Percentiles rank a stretch among this genome's conserved stretches.
Conservation (phyloP, 2,329 filamentous ascomycete species). For the Aspergillus sp. region DNA sequence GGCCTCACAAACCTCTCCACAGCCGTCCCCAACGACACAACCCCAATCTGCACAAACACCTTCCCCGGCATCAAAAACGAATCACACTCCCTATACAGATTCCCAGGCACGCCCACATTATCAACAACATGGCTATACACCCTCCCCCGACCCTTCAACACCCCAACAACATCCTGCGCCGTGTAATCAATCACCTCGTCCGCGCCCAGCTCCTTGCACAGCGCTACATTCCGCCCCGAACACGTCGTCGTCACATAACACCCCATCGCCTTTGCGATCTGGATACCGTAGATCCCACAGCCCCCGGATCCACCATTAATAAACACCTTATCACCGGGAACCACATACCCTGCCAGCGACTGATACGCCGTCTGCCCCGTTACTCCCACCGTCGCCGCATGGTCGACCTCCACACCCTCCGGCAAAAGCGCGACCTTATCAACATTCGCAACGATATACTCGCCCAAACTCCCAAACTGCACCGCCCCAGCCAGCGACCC, state of each 20-base stretch:
- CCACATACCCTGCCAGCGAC: constrained; percentile 43
- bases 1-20: constrained; percentile 40
- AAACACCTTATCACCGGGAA: constrained; percentile 53
- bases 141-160: constrained; percentile 44
- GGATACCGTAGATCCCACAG: constrained; percentile 56
- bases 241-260: constrained; percentile 57
- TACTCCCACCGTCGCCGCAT: constrained; percentile 42
- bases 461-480: constrained; percentile 39
- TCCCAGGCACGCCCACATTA: constrained; percentile 48
- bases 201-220: constrained; percentile 57
- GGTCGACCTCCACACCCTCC: constrained; percentile 35
- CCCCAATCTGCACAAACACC: constrained; percentile 51
- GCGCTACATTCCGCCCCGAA: constrained; percentile 52
- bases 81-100: constrained; percentile 51
- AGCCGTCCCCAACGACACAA: constrained; percentile 24
- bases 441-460: constrained; percentile 37
- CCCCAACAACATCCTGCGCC: constrained; percentile 42
- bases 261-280: constrained; percentile 58
- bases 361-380: constrained; percentile 48
- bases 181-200: constrained; percentile 62
- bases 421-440: constrained; percentile 38
- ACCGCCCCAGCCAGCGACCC: constrained; percentile 30
- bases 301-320: constrained; percentile 64
- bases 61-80: constrained; percentile 47
- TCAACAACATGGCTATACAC: constrained; percentile 55